Evolutionary conservation across 345 rosid genomes (phyloP).

Genomic region (Salix exigua): DNA sequence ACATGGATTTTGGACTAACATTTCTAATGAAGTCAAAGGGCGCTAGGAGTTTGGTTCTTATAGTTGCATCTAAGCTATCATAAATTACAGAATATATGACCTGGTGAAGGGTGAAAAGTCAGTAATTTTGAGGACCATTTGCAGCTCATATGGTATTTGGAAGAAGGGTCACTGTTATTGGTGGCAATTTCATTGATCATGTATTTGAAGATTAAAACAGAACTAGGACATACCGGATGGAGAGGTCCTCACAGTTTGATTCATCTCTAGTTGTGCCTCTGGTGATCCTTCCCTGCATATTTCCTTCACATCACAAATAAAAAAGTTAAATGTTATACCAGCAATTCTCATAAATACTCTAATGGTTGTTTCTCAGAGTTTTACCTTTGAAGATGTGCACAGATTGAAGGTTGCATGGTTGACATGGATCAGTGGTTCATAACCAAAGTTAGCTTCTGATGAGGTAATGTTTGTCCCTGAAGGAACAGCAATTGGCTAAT

Average conservation of each 20-base stretch:
- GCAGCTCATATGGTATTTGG: constrained; percentile 11
- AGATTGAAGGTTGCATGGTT: constrained; percentile 33
- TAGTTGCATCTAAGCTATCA: constrained; percentile 15
- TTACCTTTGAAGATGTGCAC: constrained; percentile 43
- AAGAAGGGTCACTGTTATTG: background rate
- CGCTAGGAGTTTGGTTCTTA: constrained; percentile 1
- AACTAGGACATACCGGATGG: constrained; percentile 40
- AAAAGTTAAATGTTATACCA: constrained; percentile 4
- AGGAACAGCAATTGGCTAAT: constrained; percentile 28
- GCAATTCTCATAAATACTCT: background rate
- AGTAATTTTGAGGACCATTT: constrained; percentile 24
- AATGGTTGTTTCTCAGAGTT: constrained; percentile 1
- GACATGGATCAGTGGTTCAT: constrained; percentile 33
- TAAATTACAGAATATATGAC: constrained; percentile 18
- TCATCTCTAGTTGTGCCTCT: constrained; percentile 27
- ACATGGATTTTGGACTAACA: background rate
- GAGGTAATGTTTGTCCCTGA: constrained; percentile 20
- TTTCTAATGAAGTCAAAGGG: constrained; percentile 4
- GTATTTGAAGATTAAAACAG: constrained; percentile 9
- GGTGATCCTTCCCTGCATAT: constrained; percentile 32
- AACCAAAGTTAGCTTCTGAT: constrained; percentile 35
- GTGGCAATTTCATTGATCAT: constrained; percentile 5
- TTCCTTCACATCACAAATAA: constrained; percentile 32
- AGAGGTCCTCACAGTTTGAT: constrained; percentile 30
- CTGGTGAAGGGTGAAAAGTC: constrained; percentile 19